These are phyloP conservation scores for Eucalyptus erythrocorys DNA, from an alignment of 345 rosid species.

Conservation along the genomic window DNA sequence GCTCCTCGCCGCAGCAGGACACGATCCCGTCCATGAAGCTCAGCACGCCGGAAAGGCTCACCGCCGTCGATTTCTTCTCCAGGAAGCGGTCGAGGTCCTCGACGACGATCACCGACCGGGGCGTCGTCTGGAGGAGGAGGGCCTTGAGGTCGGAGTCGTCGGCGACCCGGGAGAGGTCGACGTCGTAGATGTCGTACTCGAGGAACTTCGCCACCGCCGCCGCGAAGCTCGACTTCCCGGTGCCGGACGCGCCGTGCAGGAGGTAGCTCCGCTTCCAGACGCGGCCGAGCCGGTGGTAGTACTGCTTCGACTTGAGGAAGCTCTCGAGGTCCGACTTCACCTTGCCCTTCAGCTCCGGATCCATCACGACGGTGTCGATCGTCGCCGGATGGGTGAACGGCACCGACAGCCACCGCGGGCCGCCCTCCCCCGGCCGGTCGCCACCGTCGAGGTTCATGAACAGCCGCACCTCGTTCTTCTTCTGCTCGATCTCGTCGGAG, in stretches of 20 bases:
- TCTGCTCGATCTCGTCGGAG: slow-evolving; percentile 28
- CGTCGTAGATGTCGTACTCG: slow-evolving; percentile 40
- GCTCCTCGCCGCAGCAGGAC: slow-evolving; percentile 46
- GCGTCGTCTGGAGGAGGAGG: slow-evolving; percentile 35
- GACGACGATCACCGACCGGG: slow-evolving; percentile 31
- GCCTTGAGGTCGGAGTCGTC: slow-evolving; percentile 44
- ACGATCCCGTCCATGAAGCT: slow-evolving; percentile 65
- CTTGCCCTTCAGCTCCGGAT: slow-evolving; percentile 34
- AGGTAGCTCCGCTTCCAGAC: slow-evolving; percentile 68
- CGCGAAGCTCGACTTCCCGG: slow-evolving; percentile 54
- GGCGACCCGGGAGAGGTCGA: slow-evolving; percentile 30
- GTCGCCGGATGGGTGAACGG: slow-evolving; percentile 50
- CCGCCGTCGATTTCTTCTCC: slow-evolving; percentile 20
- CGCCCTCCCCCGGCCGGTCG: not conserved
- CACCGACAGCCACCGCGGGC: slow-evolving; percentile 42
- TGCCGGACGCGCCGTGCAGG: slow-evolving; percentile 48
- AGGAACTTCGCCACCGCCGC: slow-evolving; percentile 52
- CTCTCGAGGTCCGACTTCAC: slow-evolving; percentile 47
- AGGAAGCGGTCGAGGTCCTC: slow-evolving; percentile 51
- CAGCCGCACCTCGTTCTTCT: slow-evolving; percentile 21
- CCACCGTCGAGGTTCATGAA: slow-evolving; percentile 14
- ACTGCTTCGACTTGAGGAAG: slow-evolving; percentile 51
- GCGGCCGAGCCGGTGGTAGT: slow-evolving; percentile 49
- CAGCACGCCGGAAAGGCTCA: slow-evolving; percentile 27
- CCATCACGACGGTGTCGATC: slow-evolving; percentile 52